Conservation (phyloP, 192 early-diverging fungal species). For the Linnemannia elongata region DNA sequence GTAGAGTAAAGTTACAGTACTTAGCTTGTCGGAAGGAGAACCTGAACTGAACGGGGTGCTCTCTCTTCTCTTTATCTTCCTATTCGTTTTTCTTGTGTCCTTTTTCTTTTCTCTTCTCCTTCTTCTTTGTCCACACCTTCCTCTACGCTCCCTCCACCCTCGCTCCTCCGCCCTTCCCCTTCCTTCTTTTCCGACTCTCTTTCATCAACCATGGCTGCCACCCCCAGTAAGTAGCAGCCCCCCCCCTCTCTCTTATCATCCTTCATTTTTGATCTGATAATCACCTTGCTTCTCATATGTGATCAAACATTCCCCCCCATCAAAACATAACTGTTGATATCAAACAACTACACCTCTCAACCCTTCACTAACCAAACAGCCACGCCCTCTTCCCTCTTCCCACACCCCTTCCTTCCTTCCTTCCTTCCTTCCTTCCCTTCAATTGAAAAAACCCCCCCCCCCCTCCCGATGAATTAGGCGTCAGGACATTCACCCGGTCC, state of each 20-base stretch:
- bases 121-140: background rate
- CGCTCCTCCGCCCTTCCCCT: background rate
- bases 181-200: background rate
- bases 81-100: background rate
- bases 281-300: background rate
- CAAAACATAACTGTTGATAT: background rate
- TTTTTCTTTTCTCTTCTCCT: conserved; percentile 12
- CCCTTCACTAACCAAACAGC: background rate
- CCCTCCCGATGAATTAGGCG: conserved; percentile 21
- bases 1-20: no score
- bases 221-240: conserved; percentile 17
- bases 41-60: background rate
- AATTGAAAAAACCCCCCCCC: background rate
- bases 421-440: background rate
- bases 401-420: background rate
- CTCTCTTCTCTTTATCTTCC: background rate
- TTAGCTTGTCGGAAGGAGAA: no score
- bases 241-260: background rate
- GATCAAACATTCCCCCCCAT: background rate
- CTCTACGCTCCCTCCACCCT: background rate
- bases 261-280: conserved; percentile 1
- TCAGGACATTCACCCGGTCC: conserved; percentile 51
- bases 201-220: conserved; percentile 10
- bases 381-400: background rate
- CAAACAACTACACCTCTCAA: background rate